Evolutionary conservation across 2,329 filamentous ascomycete genomes (phyloP).

Genomic region (Fusarium sp.): DNA sequence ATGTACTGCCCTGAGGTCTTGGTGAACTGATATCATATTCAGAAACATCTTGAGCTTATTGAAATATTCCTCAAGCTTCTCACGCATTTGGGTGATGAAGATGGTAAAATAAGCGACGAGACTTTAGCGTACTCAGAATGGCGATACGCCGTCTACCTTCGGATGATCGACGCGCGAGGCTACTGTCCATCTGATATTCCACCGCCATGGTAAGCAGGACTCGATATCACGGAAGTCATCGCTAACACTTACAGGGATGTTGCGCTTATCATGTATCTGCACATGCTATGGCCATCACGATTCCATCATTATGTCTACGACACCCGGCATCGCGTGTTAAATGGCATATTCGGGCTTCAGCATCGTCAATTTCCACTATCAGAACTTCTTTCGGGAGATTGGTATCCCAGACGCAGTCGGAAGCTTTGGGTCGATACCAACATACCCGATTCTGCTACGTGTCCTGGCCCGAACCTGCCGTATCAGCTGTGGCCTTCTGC

Average conservation of each 20-base stretch:
- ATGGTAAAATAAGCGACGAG: background rate
- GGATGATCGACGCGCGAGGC: background rate
- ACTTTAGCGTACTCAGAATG: conserved; percentile 16
- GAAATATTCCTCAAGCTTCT: background rate
- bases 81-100: background rate
- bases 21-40: accelerated
- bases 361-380: conserved; percentile 9
- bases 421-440: background rate
- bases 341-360: background rate
- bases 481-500: background rate
- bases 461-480: background rate
- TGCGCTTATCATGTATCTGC: conserved; percentile 14
- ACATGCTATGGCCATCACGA: background rate
- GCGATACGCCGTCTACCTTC: conserved; percentile 7
- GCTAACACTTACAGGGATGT: background rate
- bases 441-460: background rate
- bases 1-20: accelerated
- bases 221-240: accelerated
- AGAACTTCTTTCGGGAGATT: background rate
- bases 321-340: background rate
- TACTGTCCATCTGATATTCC: background rate
- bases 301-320: conserved; percentile 11
- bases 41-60: conserved; percentile 10
- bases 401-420: background rate
- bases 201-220: background rate